These are phyloP conservation scores for Agaricus blazei DNA, from an alignment of 768 basidiomycete species.

Conservation along the genomic window DNA sequence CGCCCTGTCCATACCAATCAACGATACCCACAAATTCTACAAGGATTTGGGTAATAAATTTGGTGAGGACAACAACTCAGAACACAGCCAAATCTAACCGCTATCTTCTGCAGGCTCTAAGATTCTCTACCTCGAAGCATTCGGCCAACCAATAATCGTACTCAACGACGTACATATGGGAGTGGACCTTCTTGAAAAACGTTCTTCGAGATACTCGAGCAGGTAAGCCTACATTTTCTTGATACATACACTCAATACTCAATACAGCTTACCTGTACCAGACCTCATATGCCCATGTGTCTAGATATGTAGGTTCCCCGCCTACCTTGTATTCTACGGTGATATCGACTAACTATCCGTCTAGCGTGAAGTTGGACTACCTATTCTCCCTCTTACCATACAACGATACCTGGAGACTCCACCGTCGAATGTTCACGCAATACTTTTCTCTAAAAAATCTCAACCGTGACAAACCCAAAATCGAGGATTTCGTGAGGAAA, in stretches of 20 bases:
- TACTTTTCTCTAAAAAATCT: conserved; percentile 23
- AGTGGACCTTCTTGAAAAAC: conserved; percentile 10
- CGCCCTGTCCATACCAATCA: conserved; percentile 9
- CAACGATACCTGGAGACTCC: conserved; percentile 30
- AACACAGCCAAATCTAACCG: not conserved
- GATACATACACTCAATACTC: not conserved
- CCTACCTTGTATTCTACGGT: not conserved
- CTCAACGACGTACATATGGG: conserved; percentile 11
- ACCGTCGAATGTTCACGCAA: conserved; percentile 34
- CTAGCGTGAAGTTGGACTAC: not conserved
- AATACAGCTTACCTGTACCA: not conserved
- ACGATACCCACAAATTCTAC: conserved; percentile 1
- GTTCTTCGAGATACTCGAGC: conserved; percentile 10
- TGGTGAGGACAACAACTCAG: conserved; percentile 2
- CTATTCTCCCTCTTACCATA: conserved; percentile 8
- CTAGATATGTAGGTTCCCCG: not conserved
- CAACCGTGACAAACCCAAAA: conserved; percentile 4
- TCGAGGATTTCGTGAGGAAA: not conserved
- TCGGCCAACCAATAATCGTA: conserved; percentile 11
- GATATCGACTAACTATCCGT: not conserved
- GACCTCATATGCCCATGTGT: not conserved
- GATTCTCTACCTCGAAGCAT: conserved; percentile 9
- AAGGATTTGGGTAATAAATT: conserved; percentile 9
- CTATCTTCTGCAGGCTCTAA: not conserved
- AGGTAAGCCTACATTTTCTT: not conserved